Conservation (phyloP, 2,329 filamentous ascomycete genomes). For the Juglanconis oblonga region DNA sequence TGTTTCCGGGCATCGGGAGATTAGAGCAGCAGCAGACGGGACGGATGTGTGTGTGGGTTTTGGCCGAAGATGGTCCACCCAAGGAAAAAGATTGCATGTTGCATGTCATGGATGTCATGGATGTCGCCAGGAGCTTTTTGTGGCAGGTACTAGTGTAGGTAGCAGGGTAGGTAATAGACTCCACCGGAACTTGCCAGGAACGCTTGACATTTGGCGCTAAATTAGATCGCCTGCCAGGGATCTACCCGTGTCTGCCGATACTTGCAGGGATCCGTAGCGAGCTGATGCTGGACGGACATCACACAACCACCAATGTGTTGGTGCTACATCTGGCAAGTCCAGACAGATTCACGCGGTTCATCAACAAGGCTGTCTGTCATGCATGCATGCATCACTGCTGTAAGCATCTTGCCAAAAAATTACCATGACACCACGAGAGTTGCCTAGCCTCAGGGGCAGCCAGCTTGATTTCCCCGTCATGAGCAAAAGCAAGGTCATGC, state of each 20-base stretch:
- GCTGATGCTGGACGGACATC: neutral
- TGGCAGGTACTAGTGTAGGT: neutral
- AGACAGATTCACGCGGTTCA: neutral
- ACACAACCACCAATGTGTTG: neutral
- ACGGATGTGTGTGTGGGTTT: neutral
- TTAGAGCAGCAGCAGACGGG: conserved; percentile 4
- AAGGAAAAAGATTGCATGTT: neutral
- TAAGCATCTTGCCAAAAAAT: neutral
- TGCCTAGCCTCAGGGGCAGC: neutral
- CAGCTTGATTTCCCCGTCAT: too few relatives aligned
- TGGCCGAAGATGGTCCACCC: neutral
- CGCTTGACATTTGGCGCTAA: conserved; percentile 7
- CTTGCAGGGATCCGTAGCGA: neutral
- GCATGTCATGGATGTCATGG: neutral
- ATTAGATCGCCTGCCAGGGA: conserved; percentile 5
- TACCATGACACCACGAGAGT: neutral
- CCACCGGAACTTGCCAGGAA: neutral
- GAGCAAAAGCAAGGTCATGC: too few relatives aligned
- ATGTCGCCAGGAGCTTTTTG: too few relatives aligned
- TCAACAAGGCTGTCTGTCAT: neutral
- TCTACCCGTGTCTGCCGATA: conserved; percentile 1
- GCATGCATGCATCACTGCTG: neutral
- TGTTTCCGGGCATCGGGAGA: conserved; percentile 2
- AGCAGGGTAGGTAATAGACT: neutral
- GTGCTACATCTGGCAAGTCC: neutral